Evolutionary conservation across 305 asterid genomes (phyloP).

Genomic region (Fraxinus nigra): DNA sequence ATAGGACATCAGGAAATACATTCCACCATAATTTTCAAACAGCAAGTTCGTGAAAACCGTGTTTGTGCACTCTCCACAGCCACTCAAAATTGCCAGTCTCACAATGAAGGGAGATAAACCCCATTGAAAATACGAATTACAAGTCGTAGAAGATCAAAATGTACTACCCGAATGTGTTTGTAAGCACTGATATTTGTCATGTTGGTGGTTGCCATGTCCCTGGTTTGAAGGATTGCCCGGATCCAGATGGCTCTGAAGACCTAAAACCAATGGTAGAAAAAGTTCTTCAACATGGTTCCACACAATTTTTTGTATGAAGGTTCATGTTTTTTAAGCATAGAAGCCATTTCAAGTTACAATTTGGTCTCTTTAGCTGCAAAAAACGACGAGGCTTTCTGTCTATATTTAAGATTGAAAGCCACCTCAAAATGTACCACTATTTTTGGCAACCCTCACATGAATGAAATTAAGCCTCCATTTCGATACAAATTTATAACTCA

Average conservation of each 20-base stretch:
- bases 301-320: not conserved
- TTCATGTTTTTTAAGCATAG: not conserved
- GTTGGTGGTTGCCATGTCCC: slow-evolving; percentile 96
- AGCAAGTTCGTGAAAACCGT: not conserved
- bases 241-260: slow-evolving; percentile 79
- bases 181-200: slow-evolving; percentile 26
- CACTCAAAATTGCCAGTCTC: not conserved
- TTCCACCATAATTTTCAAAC: not conserved
- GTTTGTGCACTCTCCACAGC: not conserved
- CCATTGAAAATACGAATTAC: not conserved
- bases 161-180: slow-evolving; percentile 2
- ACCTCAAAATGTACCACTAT: not conserved
- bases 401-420: not conserved
- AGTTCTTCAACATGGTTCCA: not conserved
- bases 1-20: not conserved
- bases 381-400: not conserved
- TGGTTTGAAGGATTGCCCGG: slow-evolving; percentile 80
- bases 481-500: not conserved
- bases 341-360: not conserved
- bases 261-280: slow-evolving; percentile 38
- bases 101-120: not conserved
- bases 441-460: not conserved
- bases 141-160: not conserved
- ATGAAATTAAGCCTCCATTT: not conserved
- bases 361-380: not conserved